Evolutionary conservation across 176 grass and related monocot genomes (phyloP).

Genomic region (Oryza glaberrima): DNA sequence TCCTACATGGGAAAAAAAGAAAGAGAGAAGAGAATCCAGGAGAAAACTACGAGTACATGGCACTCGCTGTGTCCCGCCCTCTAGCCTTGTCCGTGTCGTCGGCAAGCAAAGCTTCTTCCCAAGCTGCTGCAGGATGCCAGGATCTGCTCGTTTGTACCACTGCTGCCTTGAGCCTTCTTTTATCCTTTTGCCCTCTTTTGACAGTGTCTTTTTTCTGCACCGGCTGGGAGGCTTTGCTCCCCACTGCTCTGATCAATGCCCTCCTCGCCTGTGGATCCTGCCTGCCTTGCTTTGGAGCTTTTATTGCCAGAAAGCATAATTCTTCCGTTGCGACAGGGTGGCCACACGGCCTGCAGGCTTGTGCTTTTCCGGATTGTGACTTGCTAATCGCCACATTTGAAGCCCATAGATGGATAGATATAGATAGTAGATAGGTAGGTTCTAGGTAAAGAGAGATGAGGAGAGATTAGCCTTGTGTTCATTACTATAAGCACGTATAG

Average conservation of each 20-base stretch:
- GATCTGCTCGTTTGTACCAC: conserved; percentile 36
- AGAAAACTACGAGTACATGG: not conserved
- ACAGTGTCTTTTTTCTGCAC: conserved; percentile 40
- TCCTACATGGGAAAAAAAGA: not conserved
- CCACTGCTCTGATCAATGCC: conserved; percentile 28
- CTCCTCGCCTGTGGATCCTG: conserved; percentile 14
- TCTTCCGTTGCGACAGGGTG: conserved; percentile 22
- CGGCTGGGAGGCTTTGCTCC: conserved; percentile 10
- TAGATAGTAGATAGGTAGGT: too few species aligned
- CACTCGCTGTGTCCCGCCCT: not conserved
- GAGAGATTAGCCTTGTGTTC: not conserved
- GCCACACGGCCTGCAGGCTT: conserved; percentile 21
- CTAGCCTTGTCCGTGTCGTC: conserved; percentile 27
- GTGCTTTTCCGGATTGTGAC: not conserved
- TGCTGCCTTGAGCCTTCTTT: conserved; percentile 36
- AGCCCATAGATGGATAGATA: not conserved
- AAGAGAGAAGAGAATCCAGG: not conserved
- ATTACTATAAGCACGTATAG: not conserved
- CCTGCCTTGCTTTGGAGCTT: conserved; percentile 51
- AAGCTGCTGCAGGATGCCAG: not conserved
- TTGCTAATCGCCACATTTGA: conserved; percentile 18
- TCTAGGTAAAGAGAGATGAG: not conserved
- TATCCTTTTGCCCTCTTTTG: conserved; percentile 35
- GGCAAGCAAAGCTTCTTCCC: conserved; percentile 14
- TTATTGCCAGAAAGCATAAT: conserved; percentile 39